phyloP scores from a whole-genome alignment of 257 asterid genomes.

The Solanum lignicaule region DNA sequence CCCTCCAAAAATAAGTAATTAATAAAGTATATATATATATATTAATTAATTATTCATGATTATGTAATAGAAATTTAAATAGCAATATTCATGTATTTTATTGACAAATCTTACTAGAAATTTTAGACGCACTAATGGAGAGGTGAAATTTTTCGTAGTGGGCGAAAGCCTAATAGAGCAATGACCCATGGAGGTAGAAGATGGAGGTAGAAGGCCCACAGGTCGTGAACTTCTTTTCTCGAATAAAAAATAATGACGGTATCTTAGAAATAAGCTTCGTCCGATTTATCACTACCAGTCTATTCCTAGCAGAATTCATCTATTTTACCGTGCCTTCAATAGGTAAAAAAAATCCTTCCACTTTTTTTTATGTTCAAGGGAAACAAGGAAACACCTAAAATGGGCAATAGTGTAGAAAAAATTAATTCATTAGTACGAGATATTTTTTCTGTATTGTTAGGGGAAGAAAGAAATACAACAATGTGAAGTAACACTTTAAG shows the following conservation, averaged over 20 bases:
- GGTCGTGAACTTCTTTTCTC: background rate
- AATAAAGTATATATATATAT: no score
- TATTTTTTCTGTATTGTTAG: background rate
- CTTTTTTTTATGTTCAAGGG: no score
- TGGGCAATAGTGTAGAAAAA: no score
- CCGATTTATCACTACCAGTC: background rate
- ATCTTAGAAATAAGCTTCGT: background rate
- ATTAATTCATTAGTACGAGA: background rate
- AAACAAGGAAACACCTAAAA: no score
- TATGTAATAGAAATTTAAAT: no score
- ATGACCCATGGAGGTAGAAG: background rate
- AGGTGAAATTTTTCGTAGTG: no score
- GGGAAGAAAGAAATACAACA: background rate
- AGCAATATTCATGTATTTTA: background rate
- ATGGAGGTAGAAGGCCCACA: background rate
- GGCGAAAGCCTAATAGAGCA: background rate
- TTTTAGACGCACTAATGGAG: no score
- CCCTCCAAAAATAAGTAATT: background rate
- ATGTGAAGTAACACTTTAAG: background rate
- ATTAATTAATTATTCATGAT: no score
- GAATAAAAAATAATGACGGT: background rate
- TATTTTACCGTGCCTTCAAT: no score
- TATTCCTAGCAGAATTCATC: no score
- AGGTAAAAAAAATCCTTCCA: no score
- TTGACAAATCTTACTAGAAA: no score